phyloP scores from a whole-genome alignment of 1,284 basidiomycete genomes.

The Leccinum huronense region DNA sequence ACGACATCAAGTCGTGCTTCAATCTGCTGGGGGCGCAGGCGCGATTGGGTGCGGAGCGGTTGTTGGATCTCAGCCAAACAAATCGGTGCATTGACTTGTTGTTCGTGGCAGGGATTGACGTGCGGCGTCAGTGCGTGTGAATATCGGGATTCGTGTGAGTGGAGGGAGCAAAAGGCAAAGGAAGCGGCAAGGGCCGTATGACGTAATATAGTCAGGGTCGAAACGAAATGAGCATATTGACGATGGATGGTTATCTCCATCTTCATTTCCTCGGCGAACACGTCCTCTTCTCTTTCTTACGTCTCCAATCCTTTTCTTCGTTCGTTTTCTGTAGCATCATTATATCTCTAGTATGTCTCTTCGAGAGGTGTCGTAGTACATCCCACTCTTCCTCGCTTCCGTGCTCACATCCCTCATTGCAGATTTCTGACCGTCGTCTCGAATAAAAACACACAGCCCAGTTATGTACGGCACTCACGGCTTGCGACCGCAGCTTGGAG shows the following conservation, averaged over 20 bases:
- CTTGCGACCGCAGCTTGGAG: constrained; percentile 51
- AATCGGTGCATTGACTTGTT: constrained; percentile 49
- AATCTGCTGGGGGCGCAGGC: constrained; percentile 60
- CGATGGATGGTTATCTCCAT: constrained; percentile 51
- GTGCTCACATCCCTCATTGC: constrained; percentile 8
- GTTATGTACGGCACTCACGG: constrained; percentile 40
- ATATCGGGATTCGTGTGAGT: constrained; percentile 78
- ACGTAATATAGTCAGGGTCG: not conserved
- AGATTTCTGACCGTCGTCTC: constrained; percentile 54
- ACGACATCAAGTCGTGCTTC: constrained; percentile 62
- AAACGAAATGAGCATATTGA: constrained; percentile 14
- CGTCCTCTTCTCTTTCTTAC: constrained; percentile 53
- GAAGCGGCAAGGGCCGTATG: constrained; percentile 37
- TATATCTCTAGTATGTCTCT: constrained; percentile 48
- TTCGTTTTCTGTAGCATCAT: constrained; percentile 47
- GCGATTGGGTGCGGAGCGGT: not conserved
- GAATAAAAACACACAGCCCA: constrained; percentile 48
- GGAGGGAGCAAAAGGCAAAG: constrained; percentile 67
- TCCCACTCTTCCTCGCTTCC: constrained; percentile 9
- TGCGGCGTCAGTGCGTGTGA: constrained; percentile 66
- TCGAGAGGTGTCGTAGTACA: constrained; percentile 49
- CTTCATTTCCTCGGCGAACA: constrained; percentile 55
- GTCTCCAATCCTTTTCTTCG: constrained; percentile 47
- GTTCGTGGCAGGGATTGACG: constrained; percentile 3
- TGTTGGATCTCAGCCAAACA: constrained; percentile 54